These are phyloP conservation scores for Talaromyces proteolyticus DNA, from an alignment of 495 filamentous ascomycete genomes.

Conservation along the genomic window DNA sequence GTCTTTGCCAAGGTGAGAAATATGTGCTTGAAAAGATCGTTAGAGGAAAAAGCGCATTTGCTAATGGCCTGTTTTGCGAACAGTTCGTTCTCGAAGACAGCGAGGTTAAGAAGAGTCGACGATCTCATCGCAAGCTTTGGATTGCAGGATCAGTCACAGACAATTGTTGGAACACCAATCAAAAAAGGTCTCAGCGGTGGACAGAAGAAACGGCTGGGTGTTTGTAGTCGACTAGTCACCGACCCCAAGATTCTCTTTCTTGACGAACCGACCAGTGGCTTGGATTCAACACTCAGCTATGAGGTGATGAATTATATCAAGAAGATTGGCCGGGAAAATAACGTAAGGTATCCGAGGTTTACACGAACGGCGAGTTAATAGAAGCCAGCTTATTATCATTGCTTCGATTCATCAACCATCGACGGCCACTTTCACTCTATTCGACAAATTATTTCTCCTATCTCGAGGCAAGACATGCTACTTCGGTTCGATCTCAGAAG, in stretches of 20 bases:
- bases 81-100: conserved; percentile 11
- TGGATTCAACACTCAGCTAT: conserved; percentile 65
- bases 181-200: conserved; percentile 75
- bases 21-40: neutral
- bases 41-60: too few relatives aligned
- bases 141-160: conserved; percentile 55
- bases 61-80: too few relatives aligned
- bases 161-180: conserved; percentile 71
- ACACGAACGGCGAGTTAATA: conserved; percentile 2
- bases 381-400: conserved; percentile 56
- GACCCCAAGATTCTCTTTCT: conserved; percentile 72
- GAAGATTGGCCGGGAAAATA: conserved; percentile 57
- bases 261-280: conserved; percentile 75
- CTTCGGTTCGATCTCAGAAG: conserved; percentile 49
- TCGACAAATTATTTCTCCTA: conserved; percentile 71
- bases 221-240: conserved; percentile 75
- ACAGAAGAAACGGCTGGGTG: conserved; percentile 71
- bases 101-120: conserved; percentile 50
- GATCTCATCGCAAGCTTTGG: conserved; percentile 55
- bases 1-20: conserved; percentile 45
- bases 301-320: conserved; percentile 63
- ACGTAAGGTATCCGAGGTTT: conserved; percentile 35
- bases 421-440: conserved; percentile 67
- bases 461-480: conserved; percentile 65
- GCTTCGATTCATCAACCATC: conserved; percentile 81